Percentiles rank a stretch among this genome's conserved stretches.
These are phyloP conservation scores for Nigrospora oryzae DNA, from an alignment of 2,329 filamentous ascomycete species.

Conservation along the genomic window DNA sequence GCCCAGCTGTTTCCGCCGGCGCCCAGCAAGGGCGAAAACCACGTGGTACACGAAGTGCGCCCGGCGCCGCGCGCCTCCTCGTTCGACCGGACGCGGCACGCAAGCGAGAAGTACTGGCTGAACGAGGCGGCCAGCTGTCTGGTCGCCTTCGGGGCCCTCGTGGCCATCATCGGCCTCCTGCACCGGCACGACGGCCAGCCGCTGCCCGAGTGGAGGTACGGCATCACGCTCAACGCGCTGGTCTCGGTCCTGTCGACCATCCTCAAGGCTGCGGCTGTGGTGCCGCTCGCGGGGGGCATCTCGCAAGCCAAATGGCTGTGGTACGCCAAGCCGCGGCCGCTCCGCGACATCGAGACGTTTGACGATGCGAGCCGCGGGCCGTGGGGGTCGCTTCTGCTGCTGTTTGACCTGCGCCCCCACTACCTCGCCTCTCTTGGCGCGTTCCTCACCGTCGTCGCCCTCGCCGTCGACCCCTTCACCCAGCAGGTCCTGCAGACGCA, in stretches of 20 bases:
- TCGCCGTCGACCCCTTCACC: conserved; percentile 5
- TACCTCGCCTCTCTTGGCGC: conserved; percentile 2
- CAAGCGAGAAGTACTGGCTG: not conserved
- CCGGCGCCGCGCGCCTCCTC: too few relatives aligned
- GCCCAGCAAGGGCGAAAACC: too few relatives aligned
- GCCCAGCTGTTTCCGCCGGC: too few relatives aligned
- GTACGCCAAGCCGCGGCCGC: not conserved
- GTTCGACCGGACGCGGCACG: not conserved
- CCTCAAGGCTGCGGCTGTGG: conserved; percentile 2
- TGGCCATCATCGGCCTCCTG: not conserved
- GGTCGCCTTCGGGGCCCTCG: not conserved
- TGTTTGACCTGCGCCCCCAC: not conserved
- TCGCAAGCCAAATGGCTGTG: conserved; percentile 8
- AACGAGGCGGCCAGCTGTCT: not conserved
- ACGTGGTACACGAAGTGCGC: too few relatives aligned
- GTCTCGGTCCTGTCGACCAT: conserved; percentile 5
- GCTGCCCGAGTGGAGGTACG: not conserved
- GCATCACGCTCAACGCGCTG: conserved; percentile 6
- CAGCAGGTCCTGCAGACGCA: conserved; percentile 2
- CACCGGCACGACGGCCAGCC: not conserved
- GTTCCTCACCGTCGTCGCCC: conserved; percentile 1
- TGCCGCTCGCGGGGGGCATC: conserved; percentile 1
- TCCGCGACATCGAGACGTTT: not conserved
- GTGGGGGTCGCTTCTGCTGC: not conserved
- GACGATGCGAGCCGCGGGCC: conserved; percentile 5